Evolutionary conservation across 805 yeast species (phyloP), one percentile per base, ranked within the genome.

Genomic region (Sugiyamaella mastotermitis): DNA sequence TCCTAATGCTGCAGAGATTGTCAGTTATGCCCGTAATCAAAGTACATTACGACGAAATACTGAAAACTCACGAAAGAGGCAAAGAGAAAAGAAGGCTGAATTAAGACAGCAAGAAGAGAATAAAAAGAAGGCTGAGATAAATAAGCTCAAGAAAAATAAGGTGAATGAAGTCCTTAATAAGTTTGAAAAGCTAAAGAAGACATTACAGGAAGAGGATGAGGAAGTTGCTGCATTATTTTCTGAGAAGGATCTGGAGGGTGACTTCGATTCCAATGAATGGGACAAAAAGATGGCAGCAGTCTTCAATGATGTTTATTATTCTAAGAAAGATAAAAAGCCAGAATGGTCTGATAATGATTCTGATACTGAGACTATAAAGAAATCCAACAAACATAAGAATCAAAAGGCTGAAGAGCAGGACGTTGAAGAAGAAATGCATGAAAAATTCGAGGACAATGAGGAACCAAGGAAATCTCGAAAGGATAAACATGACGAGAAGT

Each of bases 191-290:
- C 73, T 83, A 42, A 73, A 72, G 55, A 72, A 78, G 45, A 85
- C 81, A 2, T 77, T 82, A 20, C n/a, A n/a, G n/a, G n/a, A n/a
- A n/a, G 92, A 88, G 2, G 75, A 68, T 14, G 69, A 69, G 15
- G 82, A 80, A 43, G 80, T 75, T 27, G 65, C 69, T 1, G 72
- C 79, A 43, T 70, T 76, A 29, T 76, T 88, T 52, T 85, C 88
- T 10, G 81, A 80, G 38, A 72, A 80, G 32, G 71, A 90, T 49
- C 64, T 92, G 45, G 83, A 83, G 29, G 94, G 83, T 35, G 97
- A 92, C 55, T 92, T 85, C 57, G 86, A 84, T 49, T 86, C 82
- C 52, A 74, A 80, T 19, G 94, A 85, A 45, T 92, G 97, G 97
- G 97, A 92, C 58, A 65, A 61, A 41, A 78, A 84, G 45, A 78